phyloP scores from a whole-genome alignment of 169 alveolate species.

The Plasmodium fragile region DNA sequence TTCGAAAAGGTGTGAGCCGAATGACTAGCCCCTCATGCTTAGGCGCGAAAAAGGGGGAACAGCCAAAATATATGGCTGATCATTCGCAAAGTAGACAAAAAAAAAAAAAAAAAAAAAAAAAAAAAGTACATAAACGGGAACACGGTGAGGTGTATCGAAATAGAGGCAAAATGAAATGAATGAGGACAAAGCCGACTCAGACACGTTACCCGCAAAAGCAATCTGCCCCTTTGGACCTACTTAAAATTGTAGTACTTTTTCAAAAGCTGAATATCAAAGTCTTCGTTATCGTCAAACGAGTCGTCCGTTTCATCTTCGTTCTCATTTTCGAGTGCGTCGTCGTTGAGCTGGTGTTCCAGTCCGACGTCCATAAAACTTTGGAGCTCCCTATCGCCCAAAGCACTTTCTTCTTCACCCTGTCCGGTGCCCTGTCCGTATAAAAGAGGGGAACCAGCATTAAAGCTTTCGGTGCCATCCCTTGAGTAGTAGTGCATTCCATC shows the following conservation, averaged over 20 bases:
- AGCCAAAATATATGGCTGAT: neutral
- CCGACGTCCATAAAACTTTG: neutral
- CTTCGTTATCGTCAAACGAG: conserved; percentile 49
- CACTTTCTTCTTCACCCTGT: neutral
- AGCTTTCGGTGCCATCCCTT: neutral
- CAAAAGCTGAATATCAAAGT: conserved; percentile 74
- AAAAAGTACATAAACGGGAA: neutral
- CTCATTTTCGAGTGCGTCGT: conserved; percentile 6
- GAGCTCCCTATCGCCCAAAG: neutral
- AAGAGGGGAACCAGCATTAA: neutral
- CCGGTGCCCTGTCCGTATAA: neutral
- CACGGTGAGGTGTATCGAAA: neutral
- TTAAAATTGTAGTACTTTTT: conserved; percentile 56
- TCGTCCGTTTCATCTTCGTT: conserved; percentile 52
- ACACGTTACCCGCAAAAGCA: neutral
- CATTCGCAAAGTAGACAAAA: neutral
- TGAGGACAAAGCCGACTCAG: neutral
- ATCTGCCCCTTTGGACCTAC: neutral
- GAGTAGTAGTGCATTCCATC: neutral
- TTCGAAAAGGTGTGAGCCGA: neutral
- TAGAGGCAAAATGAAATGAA: neutral
- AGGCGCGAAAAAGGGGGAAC: neutral
- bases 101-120: conserved; percentile 8
- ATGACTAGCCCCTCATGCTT: neutral
- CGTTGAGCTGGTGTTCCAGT: neutral